phyloP scores from a whole-genome alignment of 2,329 filamentous ascomycete genomes.

The Epichloe bromicola region DNA sequence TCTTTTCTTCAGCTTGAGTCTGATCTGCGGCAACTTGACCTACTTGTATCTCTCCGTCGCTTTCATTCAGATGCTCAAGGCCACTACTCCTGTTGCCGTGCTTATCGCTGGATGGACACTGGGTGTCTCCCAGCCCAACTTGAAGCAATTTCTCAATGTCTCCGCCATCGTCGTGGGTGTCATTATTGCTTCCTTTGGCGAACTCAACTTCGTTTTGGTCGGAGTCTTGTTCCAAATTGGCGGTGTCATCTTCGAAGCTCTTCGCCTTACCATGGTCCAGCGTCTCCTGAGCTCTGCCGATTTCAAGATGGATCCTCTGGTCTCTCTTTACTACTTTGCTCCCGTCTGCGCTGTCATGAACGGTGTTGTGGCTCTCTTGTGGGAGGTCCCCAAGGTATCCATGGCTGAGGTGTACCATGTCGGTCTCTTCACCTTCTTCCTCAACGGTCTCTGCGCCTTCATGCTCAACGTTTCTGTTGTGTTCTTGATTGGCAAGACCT shows the following conservation, averaged over 20 bases:
- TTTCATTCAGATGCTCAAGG: constrained; percentile 99
- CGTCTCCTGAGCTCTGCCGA: constrained; percentile 67
- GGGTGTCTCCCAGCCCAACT: constrained; percentile 69
- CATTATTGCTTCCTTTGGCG: constrained; percentile 84
- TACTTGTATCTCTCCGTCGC: constrained; percentile 92
- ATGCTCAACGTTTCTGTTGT: constrained; percentile 75
- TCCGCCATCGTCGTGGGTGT: constrained; percentile 91
- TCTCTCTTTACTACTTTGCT: constrained; percentile 83
- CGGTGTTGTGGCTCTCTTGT: constrained; percentile 56
- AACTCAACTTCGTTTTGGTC: constrained; percentile 80
- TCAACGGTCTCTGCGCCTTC: constrained; percentile 69
- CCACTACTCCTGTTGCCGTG: constrained; percentile 88
- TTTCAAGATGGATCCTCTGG: constrained; percentile 85
- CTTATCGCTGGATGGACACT: constrained; percentile 81
- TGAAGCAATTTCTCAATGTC: constrained; percentile 84
- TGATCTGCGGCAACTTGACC: constrained; percentile 93
- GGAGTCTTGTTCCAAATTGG: constrained; percentile 70
- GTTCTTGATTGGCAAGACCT: constrained; percentile 79
- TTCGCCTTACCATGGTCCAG: constrained; percentile 75
- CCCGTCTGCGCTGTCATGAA: constrained; percentile 77
- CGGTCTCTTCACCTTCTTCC: constrained; percentile 57
- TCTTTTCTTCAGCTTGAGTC: constrained; percentile 85
- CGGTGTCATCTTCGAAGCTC: constrained; percentile 70
- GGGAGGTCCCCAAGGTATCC: constrained; percentile 57
- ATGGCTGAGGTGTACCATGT: constrained; percentile 62